phyloP scores from a whole-genome alignment of 2,329 filamentous ascomycete genomes.

The Penicillium sp. region DNA sequence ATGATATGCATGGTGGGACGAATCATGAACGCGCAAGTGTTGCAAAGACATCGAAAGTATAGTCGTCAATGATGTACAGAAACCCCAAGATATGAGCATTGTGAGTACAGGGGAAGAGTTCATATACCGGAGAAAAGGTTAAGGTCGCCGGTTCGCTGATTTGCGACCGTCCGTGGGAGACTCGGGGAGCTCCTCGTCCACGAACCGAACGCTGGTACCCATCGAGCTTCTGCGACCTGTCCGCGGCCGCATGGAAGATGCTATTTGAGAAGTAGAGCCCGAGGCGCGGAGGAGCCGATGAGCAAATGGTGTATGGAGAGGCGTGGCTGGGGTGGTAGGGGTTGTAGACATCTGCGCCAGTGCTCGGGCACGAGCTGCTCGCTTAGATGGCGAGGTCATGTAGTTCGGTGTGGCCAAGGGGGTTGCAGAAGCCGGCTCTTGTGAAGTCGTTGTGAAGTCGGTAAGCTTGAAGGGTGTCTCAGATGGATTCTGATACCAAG shows the following conservation, averaged over 20 bases:
- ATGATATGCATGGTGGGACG: constrained; percentile 22
- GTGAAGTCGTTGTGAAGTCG: constrained; percentile 31
- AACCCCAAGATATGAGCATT: neutral
- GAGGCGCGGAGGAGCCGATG: constrained; percentile 34
- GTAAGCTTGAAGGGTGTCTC: constrained; percentile 37
- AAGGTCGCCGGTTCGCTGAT: constrained; percentile 33
- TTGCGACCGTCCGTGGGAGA: constrained; percentile 38
- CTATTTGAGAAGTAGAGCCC: constrained; percentile 17
- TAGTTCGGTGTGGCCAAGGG: constrained; percentile 41
- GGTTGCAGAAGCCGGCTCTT: constrained; percentile 30
- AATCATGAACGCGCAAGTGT: constrained; percentile 12
- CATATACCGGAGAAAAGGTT: constrained; percentile 14
- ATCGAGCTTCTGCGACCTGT: constrained; percentile 26
- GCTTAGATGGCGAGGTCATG: constrained; percentile 44
- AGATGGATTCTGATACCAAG: constrained; percentile 30
- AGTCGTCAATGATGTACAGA: constrained; percentile 19
- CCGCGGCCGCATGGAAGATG: constrained; percentile 24
- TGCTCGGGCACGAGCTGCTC: constrained; percentile 40
- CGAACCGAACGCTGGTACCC: constrained; percentile 40
- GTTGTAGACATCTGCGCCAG: constrained; percentile 43
- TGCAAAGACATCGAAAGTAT: constrained; percentile 13
- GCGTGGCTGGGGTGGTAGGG: constrained; percentile 43
- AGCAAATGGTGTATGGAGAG: constrained; percentile 42
- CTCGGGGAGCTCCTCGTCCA: constrained; percentile 37
- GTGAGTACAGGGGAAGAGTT: neutral